These are phyloP conservation scores for Russula compacta DNA, from an alignment of 768 basidiomycete species.

Conservation along the genomic window DNA sequence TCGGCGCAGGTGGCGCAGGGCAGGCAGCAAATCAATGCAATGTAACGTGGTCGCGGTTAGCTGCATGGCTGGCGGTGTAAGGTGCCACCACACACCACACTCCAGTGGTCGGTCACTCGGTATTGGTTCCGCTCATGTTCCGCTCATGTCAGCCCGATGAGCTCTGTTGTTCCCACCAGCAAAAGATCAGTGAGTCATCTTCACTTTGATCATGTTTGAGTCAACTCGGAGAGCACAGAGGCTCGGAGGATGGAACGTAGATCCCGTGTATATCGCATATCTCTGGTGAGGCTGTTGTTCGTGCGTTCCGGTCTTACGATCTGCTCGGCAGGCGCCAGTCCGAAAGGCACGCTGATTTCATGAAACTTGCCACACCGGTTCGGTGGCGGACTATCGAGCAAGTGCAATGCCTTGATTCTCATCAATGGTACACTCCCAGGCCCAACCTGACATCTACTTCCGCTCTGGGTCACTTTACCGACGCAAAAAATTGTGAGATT, in stretches of 20 bases:
- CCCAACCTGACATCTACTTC: constrained; percentile 13
- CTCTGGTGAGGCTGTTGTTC: neutral
- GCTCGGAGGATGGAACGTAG: constrained; percentile 15
- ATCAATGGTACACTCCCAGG: constrained; percentile 7
- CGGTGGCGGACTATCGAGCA: constrained; percentile 11
- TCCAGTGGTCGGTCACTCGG: neutral
- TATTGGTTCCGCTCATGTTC: neutral
- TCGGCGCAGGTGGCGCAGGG: neutral
- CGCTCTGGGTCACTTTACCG: constrained; percentile 16
- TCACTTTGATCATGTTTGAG: constrained; percentile 17
- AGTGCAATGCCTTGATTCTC: constrained; percentile 10
- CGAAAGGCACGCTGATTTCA: constrained; percentile 21
- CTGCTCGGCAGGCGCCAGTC: constrained; percentile 12
- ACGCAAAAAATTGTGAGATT: constrained; percentile 8
- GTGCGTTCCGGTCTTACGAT: constrained; percentile 15
- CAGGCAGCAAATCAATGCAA: neutral
- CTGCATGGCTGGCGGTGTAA: neutral
- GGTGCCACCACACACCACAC: no score
- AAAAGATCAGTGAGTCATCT: constrained; percentile 7
- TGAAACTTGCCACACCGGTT: constrained; percentile 12
- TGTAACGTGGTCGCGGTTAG: no score
- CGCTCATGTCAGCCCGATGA: neutral
- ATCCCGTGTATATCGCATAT: constrained; percentile 15
- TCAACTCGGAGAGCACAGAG: constrained; percentile 10
- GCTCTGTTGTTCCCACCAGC: neutral